Conservation (phyloP, 768 basidiomycete genomes). For the Cyclocybe aegerita region DNA sequence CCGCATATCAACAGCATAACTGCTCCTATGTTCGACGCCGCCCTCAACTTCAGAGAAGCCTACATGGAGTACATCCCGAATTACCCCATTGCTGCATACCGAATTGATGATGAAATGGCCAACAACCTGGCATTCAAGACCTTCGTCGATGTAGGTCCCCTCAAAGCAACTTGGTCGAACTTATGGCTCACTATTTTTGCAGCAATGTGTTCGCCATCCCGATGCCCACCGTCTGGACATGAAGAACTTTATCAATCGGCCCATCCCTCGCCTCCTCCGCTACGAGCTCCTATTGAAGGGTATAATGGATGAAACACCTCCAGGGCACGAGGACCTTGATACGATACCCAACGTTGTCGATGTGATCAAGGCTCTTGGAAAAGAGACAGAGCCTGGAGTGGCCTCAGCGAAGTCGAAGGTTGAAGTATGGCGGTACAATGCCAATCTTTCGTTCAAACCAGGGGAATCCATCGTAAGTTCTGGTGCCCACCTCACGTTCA, state of each 20-base stretch:
- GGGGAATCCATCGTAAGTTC: conserved; percentile 63
- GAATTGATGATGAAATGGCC: conserved; percentile 85
- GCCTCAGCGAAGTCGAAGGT: conserved; percentile 85
- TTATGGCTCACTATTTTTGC: conserved; percentile 1
- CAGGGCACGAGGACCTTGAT: conserved; percentile 77
- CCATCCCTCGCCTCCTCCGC: conserved; percentile 85
- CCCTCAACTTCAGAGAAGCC: conserved; percentile 87
- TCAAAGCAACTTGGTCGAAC: conserved; percentile 17
- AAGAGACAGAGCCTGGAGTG: conserved; percentile 86
- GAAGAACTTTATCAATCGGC: conserved; percentile 90
- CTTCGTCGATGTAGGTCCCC: conserved; percentile 71
- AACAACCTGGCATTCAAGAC: conserved; percentile 77
- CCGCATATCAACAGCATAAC: conserved; percentile 79
- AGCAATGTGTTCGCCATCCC: conserved; percentile 59
- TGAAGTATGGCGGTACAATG: conserved; percentile 83
- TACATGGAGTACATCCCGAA: conserved; percentile 95
- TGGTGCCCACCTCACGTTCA: not conserved
- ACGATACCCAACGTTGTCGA: conserved; percentile 86
- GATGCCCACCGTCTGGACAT: conserved; percentile 85
- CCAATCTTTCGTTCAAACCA: conserved; percentile 74
- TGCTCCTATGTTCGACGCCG: conserved; percentile 83
- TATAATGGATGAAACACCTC: conserved; percentile 74
- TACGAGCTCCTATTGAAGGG: conserved; percentile 84
- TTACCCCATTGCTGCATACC: conserved; percentile 87
- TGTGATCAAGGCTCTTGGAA: conserved; percentile 82